Percentiles rank a stretch among this genome's conserved stretches.
phyloP scores from a whole-genome alignment of 257 asterid genomes.

The Ajuga chamaepitys region DNA sequence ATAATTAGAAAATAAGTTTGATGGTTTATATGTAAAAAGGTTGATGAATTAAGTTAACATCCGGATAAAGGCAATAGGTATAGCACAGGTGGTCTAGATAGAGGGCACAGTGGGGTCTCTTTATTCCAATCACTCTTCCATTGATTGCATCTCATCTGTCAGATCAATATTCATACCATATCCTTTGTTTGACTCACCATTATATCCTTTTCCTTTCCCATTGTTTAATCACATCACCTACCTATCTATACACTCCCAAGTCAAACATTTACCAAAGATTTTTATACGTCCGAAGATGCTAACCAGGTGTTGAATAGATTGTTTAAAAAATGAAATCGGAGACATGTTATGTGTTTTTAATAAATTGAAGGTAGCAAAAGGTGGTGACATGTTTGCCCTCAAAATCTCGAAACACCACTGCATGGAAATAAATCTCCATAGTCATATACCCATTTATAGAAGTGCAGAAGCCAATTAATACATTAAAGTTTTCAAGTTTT shows the following conservation, averaged over 20 bases:
- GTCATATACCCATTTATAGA: slow-evolving; percentile 18
- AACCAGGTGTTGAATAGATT: too few relatives aligned
- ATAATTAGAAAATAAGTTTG: too few relatives aligned
- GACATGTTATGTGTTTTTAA: background rate
- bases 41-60: too few relatives aligned
- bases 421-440: slow-evolving; percentile 15
- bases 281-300: too few relatives aligned
- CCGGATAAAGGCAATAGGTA: too few relatives aligned
- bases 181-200: slow-evolving; percentile 9
- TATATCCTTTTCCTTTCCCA: background rate
- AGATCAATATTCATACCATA: background rate
- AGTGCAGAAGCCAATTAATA: slow-evolving; percentile 5
- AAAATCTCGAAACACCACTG: slow-evolving; percentile 19
- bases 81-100: too few relatives aligned
- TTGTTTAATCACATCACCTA: slow-evolving; percentile 23
- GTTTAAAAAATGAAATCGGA: too few relatives aligned
- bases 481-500: background rate
- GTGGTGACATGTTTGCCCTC: slow-evolving; percentile 24
- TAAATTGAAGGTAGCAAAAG: slow-evolving; percentile 7
- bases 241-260: background rate
- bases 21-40: too few relatives aligned
- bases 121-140: slow-evolving; percentile 15
- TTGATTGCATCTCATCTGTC: slow-evolving; percentile 23
- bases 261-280: slow-evolving; percentile 7
- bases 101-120: too few relatives aligned